These are phyloP conservation scores for Ampelocalamus luodianensis DNA, from an alignment of 176 grass and related monocot genomes.

Conservation along the genomic window DNA sequence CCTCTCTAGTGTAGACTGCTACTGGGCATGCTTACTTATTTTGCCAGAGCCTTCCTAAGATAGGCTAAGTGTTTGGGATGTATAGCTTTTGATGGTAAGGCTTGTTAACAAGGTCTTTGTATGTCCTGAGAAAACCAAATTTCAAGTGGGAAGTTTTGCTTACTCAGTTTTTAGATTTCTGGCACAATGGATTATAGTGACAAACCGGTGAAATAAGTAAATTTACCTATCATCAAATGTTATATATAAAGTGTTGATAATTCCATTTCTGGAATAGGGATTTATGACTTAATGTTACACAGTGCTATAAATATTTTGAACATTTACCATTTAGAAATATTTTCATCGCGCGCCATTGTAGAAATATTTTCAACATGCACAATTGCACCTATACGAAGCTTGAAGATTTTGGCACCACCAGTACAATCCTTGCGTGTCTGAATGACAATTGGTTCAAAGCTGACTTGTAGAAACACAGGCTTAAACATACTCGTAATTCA, in stretches of 20 bases:
- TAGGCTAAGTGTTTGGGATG: background rate
- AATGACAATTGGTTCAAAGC: constrained; percentile 7
- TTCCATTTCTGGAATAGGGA: constrained; percentile 14
- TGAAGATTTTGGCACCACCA: background rate
- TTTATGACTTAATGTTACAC: background rate
- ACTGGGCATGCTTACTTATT: constrained; percentile 12
- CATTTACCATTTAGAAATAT: background rate
- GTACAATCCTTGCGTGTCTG: constrained; percentile 2
- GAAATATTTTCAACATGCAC: constrained; percentile 22
- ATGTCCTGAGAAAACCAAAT: constrained; percentile 8
- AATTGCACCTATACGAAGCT: too few relatives aligned
- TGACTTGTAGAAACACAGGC: background rate
- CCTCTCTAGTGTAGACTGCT: background rate
- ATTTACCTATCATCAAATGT: background rate
- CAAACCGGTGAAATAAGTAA: background rate
- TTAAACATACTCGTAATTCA: background rate
- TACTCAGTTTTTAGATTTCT: background rate
- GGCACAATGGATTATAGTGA: background rate
- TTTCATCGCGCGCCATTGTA: background rate
- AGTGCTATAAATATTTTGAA: constrained; percentile 12
- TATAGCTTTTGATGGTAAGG: constrained; percentile 16
- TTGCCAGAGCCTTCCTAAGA: constrained; percentile 1
- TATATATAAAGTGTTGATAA: background rate
- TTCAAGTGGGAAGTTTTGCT: background rate
- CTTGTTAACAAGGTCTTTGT: background rate